A percentile compares a stretch with the other conserved stretches of the same genome.
Conservation (phyloP, 805 yeast genomes). For the Candida anglica region DNA sequence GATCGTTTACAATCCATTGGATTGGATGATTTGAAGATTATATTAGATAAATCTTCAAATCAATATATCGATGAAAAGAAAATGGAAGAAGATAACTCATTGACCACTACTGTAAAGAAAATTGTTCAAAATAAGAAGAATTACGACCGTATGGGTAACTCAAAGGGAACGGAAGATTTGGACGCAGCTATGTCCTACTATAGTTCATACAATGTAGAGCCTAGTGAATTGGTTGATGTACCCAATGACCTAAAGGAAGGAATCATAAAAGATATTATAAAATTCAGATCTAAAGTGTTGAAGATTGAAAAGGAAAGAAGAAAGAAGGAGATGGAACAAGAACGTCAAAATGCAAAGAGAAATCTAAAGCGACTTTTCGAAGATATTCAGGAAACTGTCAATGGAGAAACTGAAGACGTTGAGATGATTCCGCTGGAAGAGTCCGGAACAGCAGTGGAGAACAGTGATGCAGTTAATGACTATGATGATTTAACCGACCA, state of each 20-base stretch:
- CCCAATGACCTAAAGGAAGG: constrained; percentile 50
- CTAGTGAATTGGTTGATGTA: constrained; percentile 53
- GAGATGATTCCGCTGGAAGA: no score
- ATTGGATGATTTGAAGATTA: constrained; percentile 3
- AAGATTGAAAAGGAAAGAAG: constrained; percentile 50
- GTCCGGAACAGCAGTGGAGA: constrained; percentile 4
- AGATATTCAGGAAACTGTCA: constrained; percentile 25
- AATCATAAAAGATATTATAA: constrained; percentile 50
- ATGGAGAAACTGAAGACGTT: constrained; percentile 13
- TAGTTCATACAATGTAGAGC: constrained; percentile 48
- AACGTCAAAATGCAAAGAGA: constrained; percentile 45
- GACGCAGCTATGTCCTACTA: constrained; percentile 32
- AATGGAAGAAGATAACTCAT: constrained; percentile 1
- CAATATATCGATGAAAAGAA: constrained; percentile 1
- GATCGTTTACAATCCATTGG: not conserved
- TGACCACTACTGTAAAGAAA: not conserved
- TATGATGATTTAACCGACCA: constrained; percentile 25
- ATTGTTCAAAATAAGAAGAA: constrained; percentile 16
- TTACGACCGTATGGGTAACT: constrained; percentile 13
- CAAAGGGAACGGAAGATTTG: constrained; percentile 30
- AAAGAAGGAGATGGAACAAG: constrained; percentile 43
- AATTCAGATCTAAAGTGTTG: constrained; percentile 53
- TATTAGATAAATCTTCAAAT: constrained; percentile 7
- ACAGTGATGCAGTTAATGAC: constrained; percentile 12
- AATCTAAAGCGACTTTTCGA: constrained; percentile 44